phyloP scores from a whole-genome alignment of 176 grass and related monocot species.

The Puya raimondii region DNA sequence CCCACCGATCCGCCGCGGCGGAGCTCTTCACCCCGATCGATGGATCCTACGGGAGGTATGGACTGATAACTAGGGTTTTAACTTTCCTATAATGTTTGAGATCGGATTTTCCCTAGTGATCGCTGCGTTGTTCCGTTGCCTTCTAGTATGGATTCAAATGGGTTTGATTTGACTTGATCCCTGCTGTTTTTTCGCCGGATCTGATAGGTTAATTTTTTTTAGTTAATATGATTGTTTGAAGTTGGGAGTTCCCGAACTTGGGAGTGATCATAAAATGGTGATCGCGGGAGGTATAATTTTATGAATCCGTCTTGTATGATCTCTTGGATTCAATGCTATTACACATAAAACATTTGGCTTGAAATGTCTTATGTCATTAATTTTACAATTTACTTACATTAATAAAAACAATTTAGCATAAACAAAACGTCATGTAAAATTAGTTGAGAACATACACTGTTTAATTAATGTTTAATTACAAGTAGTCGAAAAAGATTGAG shows the following conservation, averaged over 20 bases:
- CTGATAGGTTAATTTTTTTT: not conserved
- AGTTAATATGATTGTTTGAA: not conserved
- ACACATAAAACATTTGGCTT: too few species aligned
- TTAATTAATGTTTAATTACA: too few species aligned
- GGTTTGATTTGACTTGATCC: not conserved
- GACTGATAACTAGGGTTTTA: not conserved
- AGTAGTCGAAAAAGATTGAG: too few species aligned
- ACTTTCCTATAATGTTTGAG: not conserved
- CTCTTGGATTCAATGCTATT: too few species aligned
- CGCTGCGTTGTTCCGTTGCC: too few species aligned
- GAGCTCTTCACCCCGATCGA: slow-evolving; percentile 14
- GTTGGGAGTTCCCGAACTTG: not conserved
- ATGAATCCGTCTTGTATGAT: too few species aligned
- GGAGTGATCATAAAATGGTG: not conserved
- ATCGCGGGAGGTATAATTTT: not conserved
- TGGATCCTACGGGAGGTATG: slow-evolving; percentile 18
- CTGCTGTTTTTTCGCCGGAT: not conserved
- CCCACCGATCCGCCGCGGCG: slow-evolving; percentile 18
- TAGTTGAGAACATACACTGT: not conserved
- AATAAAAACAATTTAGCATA: too few species aligned
- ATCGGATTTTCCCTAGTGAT: not conserved
- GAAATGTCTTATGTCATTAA: too few species aligned
- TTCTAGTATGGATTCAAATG: not conserved
- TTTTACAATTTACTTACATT: too few species aligned
- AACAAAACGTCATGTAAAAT: not conserved